Conservation (phyloP, 1,284 basidiomycete species). For the Marasmius sp. region DNA sequence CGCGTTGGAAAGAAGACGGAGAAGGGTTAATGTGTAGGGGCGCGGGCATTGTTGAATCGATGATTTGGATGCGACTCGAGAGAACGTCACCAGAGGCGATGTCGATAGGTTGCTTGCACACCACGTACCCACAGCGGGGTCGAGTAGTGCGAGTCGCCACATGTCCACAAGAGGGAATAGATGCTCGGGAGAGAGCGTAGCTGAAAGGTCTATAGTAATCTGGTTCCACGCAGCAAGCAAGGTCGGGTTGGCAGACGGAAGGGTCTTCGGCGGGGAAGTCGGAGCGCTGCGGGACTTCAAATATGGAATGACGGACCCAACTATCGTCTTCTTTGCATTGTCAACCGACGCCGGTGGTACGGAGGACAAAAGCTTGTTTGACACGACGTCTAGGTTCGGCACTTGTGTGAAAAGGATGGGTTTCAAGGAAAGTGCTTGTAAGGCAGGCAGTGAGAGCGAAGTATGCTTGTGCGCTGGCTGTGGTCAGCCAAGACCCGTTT, state of each 20-base stretch:
- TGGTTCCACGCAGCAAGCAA: conserved; percentile 47
- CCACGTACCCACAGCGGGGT: conserved; percentile 56
- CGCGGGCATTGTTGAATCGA: conserved; percentile 36
- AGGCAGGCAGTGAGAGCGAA: conserved; percentile 56
- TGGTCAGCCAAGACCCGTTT: conserved; percentile 8
- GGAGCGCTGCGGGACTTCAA: conserved; percentile 54
- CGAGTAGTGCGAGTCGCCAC: conserved; percentile 78
- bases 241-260: conserved; percentile 31
- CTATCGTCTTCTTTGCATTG: conserved; percentile 50
- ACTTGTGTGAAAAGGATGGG: conserved; percentile 77
- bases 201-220: conserved; percentile 45
- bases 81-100: conserved; percentile 37
- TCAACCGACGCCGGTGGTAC: conserved; percentile 48
- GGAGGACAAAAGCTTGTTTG: conserved; percentile 64
- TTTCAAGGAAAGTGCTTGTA: conserved; percentile 65
- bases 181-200: conserved; percentile 52
- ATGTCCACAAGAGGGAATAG: conserved; percentile 85
- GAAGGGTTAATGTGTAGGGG: conserved; percentile 65
- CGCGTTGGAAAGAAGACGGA: conserved; percentile 76
- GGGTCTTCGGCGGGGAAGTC: conserved; percentile 21
- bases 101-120: conserved; percentile 34
- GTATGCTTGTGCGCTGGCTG: conserved; percentile 75
- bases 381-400: conserved; percentile 66
- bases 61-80: conserved; percentile 45
- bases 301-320: conserved; percentile 56